phyloP scores from a whole-genome alignment of 345 rosid genomes.

The Gossypium arboreum region DNA sequence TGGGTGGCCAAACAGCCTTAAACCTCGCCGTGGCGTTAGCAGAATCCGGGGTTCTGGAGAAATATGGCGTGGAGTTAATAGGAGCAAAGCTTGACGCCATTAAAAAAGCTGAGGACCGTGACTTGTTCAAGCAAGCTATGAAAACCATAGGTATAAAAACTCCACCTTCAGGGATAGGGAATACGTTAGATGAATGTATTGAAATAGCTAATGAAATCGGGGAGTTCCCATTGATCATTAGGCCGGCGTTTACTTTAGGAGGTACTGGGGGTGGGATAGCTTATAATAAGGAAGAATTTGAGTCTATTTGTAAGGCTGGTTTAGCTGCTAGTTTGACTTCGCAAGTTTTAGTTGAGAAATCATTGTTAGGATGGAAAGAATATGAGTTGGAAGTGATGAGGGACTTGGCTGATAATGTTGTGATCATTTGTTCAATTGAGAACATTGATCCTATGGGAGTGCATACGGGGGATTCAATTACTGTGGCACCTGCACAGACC shows the following conservation, averaged over 20 bases:
- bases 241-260: conserved; percentile 91
- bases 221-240: conserved; percentile 91
- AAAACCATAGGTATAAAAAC: conserved; percentile 76
- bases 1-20: conserved; percentile 97
- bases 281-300: conserved; percentile 88
- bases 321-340: conserved; percentile 81
- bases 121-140: conserved; percentile 88
- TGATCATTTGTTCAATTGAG: conserved; percentile 93
- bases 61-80: conserved; percentile 74
- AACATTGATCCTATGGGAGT: conserved; percentile 98
- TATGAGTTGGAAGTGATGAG: conserved; percentile 98
- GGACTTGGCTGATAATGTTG: conserved; percentile 96
- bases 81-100: conserved; percentile 95
- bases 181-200: conserved; percentile 76
- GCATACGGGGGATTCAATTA: conserved; percentile 96
- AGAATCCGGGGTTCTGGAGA: conserved; percentile 67
- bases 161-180: conserved; percentile 90
- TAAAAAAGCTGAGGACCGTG: conserved; percentile 90
- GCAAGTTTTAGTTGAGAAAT: conserved; percentile 94
- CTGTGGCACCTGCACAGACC: conserved; percentile 98
- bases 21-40: conserved; percentile 93
- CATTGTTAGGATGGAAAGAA: conserved; percentile 93
- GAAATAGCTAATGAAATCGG: conserved; percentile 70
- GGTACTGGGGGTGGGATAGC: conserved; percentile 99
- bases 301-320: conserved; percentile 75